These are phyloP conservation scores for Sicyos edulis DNA, from an alignment of 306 rosid genomes.

Conservation along the genomic window DNA sequence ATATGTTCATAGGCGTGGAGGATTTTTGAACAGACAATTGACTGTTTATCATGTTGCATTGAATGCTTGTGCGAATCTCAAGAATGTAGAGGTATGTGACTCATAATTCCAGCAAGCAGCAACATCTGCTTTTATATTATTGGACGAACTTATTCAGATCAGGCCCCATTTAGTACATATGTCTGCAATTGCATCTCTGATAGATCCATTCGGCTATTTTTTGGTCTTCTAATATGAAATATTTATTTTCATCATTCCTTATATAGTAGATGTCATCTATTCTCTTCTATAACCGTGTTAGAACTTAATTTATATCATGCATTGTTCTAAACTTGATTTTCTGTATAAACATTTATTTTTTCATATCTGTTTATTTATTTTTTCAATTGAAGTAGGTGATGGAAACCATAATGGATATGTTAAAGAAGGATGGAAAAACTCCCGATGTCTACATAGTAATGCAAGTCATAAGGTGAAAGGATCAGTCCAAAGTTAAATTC, in stretches of 20 bases:
- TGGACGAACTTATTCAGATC: not conserved
- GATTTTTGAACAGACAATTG: slow-evolving; percentile 42
- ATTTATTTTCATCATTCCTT: not conserved
- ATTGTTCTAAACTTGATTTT: not conserved
- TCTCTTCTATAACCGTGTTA: not conserved
- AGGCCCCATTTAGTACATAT: not conserved
- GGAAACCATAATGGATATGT: slow-evolving; percentile 62
- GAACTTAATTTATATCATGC: not conserved
- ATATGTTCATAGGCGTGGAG: slow-evolving; percentile 50
- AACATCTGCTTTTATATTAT: not conserved
- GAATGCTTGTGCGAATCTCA: slow-evolving; percentile 74
- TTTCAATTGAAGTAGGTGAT: slow-evolving; percentile 45
- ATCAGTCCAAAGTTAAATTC: not conserved
- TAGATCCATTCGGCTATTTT: not conserved
- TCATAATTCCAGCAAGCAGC: not conserved
- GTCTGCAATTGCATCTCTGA: not conserved
- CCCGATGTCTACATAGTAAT: slow-evolving; percentile 57
- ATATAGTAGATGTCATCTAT: not conserved
- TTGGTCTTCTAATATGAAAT: not conserved
- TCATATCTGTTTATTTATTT: not conserved
- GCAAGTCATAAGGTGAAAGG: slow-evolving; percentile 72
- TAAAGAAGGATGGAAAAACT: slow-evolving; percentile 54
- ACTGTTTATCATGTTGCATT: slow-evolving; percentile 72
- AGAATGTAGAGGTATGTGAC: slow-evolving; percentile 59
- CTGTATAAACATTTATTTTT: slow-evolving; percentile 3